A percentile compares a stretch with the other conserved stretches of the same genome.
Conservation (phyloP, 2,329 filamentous ascomycete species). For the Aspergillus calidoustus region DNA sequence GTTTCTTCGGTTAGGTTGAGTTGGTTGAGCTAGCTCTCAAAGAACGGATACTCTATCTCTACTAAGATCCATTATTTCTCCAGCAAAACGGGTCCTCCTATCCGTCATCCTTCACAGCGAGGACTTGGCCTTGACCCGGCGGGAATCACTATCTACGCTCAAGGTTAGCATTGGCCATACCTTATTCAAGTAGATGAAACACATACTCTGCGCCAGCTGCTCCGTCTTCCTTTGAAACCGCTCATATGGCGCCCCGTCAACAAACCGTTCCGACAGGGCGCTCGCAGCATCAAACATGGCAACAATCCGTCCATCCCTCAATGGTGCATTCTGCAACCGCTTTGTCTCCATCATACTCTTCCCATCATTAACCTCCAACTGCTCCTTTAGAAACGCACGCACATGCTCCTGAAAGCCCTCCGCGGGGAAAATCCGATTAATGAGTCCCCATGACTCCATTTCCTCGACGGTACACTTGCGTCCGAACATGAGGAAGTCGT, state of each 20-base stretch:
- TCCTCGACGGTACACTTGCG: slow-evolving; percentile 51
- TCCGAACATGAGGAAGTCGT: slow-evolving; percentile 59
- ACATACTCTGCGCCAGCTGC: background rate
- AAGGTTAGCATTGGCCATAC: background rate
- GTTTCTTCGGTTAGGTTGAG: too few species aligned
- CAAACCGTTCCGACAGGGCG: slow-evolving; percentile 55
- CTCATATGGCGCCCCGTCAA: slow-evolving; percentile 51
- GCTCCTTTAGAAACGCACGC: slow-evolving; percentile 46
- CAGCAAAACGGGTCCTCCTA: too few species aligned
- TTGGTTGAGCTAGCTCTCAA: too few species aligned
- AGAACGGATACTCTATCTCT: too few species aligned
- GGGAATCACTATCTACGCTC: background rate
- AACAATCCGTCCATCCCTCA: slow-evolving; percentile 50
- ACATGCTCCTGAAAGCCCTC: slow-evolving; percentile 51
- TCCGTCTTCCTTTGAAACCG: slow-evolving; percentile 49
- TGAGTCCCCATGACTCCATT: slow-evolving; percentile 49
- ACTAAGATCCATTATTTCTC: too few species aligned
- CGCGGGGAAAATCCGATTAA: slow-evolving; percentile 51
- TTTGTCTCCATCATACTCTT: slow-evolving; percentile 60
- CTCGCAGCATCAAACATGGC: slow-evolving; percentile 54
- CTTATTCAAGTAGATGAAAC: too few species aligned
- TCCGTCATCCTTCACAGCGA: background rate
- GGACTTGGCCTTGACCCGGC: background rate
- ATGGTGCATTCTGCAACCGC: slow-evolving; percentile 53
- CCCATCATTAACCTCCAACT: slow-evolving; percentile 53